phyloP scores from a whole-genome alignment of 352 stramenopile species.

The Phytophthora quininea region DNA sequence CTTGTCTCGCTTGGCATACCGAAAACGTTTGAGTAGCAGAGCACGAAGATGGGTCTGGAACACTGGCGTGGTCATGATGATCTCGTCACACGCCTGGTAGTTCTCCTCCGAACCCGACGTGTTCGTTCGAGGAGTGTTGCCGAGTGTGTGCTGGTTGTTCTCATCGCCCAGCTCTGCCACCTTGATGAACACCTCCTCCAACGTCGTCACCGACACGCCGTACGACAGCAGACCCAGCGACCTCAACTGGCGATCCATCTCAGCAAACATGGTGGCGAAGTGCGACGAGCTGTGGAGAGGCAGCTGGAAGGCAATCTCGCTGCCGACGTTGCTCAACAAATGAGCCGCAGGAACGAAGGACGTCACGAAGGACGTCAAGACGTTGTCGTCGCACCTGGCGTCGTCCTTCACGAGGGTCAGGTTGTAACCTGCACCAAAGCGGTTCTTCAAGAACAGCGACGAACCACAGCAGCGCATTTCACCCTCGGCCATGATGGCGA shows the following conservation, averaged over 20 bases:
- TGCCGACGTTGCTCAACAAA: constrained; percentile 67
- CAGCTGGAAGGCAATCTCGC: constrained; percentile 73
- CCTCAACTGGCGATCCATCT: constrained; percentile 51
- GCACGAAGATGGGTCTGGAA: constrained; percentile 42
- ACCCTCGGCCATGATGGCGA: constrained; percentile 85
- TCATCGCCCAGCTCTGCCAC: constrained; percentile 50
- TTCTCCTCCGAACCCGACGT: not conserved
- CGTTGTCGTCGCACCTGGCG: constrained; percentile 22
- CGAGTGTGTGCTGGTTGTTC: constrained; percentile 42
- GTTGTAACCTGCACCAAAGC: constrained; percentile 68
- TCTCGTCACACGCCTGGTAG: constrained; percentile 22
- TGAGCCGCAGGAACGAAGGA: constrained; percentile 37
- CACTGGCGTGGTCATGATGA: constrained; percentile 8
- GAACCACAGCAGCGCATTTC: constrained; percentile 68
- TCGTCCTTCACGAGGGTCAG: constrained; percentile 63
- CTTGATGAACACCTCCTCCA: constrained; percentile 83
- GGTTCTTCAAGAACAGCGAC: constrained; percentile 79
- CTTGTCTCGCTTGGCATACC: constrained; percentile 50
- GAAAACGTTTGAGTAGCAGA: constrained; percentile 57
- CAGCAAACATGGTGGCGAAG: constrained; percentile 63
- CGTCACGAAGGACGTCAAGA: constrained; percentile 31
- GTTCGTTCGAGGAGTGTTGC: constrained; percentile 9
- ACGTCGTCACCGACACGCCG: constrained; percentile 78
- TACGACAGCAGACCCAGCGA: constrained; percentile 50
- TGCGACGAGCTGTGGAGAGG: constrained; percentile 41